phyloP scores from a whole-genome alignment of 2,329 filamentous ascomycete genomes.

The Boeremia lycopersici region DNA sequence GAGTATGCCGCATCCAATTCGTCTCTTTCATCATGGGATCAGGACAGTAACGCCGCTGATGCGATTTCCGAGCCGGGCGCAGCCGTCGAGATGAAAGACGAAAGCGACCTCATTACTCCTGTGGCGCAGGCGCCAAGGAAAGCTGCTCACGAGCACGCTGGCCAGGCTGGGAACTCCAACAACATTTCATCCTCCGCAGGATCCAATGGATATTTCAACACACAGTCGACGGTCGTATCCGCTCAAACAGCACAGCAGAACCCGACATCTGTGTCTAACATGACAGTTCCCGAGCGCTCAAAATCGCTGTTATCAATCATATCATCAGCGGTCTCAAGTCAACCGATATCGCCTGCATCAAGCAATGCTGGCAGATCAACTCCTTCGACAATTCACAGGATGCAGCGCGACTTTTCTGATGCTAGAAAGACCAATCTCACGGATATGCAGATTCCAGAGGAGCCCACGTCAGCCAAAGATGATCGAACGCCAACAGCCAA shows the following conservation, averaged over 20 bases:
- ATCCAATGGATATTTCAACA: constrained; percentile 21
- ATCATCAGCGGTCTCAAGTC: constrained; percentile 43
- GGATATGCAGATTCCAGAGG: constrained; percentile 33
- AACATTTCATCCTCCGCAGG: constrained; percentile 17
- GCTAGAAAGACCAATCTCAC: constrained; percentile 25
- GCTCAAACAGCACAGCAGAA: constrained; percentile 21
- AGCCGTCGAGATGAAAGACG: constrained; percentile 33
- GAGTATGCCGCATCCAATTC: constrained; percentile 37
- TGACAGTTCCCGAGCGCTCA: constrained; percentile 35
- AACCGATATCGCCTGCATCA: constrained; percentile 37
- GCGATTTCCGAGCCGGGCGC: constrained; percentile 34
- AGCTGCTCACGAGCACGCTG: constrained; percentile 18
- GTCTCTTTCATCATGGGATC: constrained; percentile 42
- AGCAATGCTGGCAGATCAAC: constrained; percentile 37
- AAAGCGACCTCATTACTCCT: constrained; percentile 34
- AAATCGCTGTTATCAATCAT: constrained; percentile 46
- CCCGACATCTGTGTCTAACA: constrained; percentile 16
- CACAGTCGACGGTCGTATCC: constrained; percentile 13
- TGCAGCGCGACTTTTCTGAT: constrained; percentile 31
- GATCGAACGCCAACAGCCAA: constrained; percentile 24
- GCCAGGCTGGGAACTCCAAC: constrained; percentile 24
- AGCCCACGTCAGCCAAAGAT: constrained; percentile 21
- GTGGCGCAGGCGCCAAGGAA: constrained; percentile 34
- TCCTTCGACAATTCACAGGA: constrained; percentile 37
- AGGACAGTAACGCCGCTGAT: constrained; percentile 31